phyloP scores from a whole-genome alignment of 306 rosid species.

The Prunus armeniaca region DNA sequence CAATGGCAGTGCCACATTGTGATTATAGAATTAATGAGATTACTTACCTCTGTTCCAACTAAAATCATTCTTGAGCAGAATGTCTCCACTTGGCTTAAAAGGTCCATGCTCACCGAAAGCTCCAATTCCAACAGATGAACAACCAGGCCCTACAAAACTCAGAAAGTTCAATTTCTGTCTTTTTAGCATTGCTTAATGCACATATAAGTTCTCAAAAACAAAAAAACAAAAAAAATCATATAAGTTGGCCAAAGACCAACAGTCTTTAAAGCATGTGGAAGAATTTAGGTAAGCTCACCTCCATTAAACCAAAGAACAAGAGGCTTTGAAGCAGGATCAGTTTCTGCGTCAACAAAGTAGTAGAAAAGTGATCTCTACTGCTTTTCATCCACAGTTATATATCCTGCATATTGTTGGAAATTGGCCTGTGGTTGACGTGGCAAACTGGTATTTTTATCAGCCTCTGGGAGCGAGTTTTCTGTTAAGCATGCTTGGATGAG shows the following conservation, averaged over 20 bases:
- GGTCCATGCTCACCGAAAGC: slow-evolving; percentile 78
- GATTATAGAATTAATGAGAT: no score
- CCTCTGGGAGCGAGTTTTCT: slow-evolving; percentile 12
- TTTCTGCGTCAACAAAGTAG: slow-evolving; percentile 47
- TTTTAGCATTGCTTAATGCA: no score
- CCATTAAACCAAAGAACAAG: slow-evolving; percentile 64
- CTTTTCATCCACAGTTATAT: slow-evolving; percentile 26
- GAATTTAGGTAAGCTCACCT: slow-evolving; percentile 29
- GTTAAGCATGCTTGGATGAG: slow-evolving; percentile 10
- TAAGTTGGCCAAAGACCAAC: no score
- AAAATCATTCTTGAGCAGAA: slow-evolving; percentile 46
- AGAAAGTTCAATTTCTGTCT: background rate
- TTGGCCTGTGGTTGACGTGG: slow-evolving; percentile 46
- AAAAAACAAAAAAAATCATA: no score
- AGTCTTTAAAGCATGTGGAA: background rate
- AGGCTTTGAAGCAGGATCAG: slow-evolving; percentile 39
- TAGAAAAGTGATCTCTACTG: slow-evolving; percentile 39
- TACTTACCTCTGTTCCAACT: slow-evolving; percentile 67
- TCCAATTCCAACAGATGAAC: slow-evolving; percentile 79
- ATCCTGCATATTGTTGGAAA: slow-evolving; percentile 44
- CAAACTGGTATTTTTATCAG: slow-evolving; percentile 17
- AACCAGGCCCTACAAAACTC: slow-evolving; percentile 68
- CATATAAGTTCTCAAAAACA: no score
- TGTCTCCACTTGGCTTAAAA: slow-evolving; percentile 50
- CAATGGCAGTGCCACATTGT: no score